Conservation (phyloP, 768 basidiomycete genomes). For the Megacollybia marginata region DNA sequence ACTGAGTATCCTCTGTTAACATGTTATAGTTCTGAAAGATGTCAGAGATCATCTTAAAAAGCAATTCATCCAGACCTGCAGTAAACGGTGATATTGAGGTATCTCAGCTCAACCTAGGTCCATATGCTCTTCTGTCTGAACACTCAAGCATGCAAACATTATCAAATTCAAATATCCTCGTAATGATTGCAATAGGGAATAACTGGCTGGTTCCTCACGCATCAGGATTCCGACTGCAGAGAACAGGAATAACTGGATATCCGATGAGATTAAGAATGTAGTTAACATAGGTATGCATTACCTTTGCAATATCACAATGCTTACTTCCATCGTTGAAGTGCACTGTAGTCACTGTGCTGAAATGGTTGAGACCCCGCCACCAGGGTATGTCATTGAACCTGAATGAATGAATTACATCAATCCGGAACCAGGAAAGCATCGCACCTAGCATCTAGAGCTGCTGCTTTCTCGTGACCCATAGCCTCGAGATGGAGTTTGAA, state of each 20-base stretch:
- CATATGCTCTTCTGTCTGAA: not conserved
- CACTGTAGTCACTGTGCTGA: constrained; percentile 12
- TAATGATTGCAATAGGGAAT: not conserved
- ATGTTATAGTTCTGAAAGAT: not conserved
- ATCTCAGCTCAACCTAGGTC: no score
- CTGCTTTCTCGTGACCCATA: not conserved
- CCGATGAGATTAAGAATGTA: not conserved
- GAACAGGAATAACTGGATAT: constrained; percentile 6
- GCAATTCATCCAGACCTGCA: no score
- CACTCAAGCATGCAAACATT: not conserved
- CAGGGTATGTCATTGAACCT: constrained; percentile 18
- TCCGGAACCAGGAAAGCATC: not conserved
- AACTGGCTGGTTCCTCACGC: not conserved
- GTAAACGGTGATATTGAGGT: no score
- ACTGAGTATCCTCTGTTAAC: not conserved
- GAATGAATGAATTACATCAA: not conserved
- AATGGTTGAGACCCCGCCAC: constrained; percentile 25
- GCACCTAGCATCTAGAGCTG: not conserved
- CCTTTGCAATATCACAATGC: constrained; percentile 24
- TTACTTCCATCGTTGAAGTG: constrained; percentile 24
- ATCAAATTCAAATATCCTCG: not conserved
- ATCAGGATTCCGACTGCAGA: not conserved
- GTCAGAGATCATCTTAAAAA: no score
- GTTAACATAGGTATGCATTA: constrained; percentile 4
- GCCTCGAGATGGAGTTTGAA: not conserved